These are phyloP conservation scores for Colletotrichum somersetense DNA, from an alignment of 2,329 filamentous ascomycete species.

Conservation along the genomic window DNA sequence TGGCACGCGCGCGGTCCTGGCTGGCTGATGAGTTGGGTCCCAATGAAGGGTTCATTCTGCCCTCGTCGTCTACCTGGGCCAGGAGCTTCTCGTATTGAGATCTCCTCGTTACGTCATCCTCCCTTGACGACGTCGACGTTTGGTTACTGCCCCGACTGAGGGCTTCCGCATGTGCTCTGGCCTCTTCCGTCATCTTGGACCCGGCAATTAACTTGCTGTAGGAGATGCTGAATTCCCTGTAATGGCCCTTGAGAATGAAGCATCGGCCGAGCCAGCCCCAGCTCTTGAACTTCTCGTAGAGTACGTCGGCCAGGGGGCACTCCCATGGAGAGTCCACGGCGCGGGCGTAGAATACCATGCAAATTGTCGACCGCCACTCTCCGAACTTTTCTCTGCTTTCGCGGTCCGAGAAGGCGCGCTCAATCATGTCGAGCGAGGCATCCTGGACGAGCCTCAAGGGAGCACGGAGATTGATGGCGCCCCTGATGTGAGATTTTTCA, in stretches of 20 bases:
- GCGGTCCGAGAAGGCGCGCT: slow-evolving; percentile 63
- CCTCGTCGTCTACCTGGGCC: slow-evolving; percentile 34
- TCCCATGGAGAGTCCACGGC: slow-evolving; percentile 64
- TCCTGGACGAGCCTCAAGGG: slow-evolving; percentile 63
- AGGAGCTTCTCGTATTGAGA: slow-evolving; percentile 28
- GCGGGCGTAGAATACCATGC: slow-evolving; percentile 66
- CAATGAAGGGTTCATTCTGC: slow-evolving; percentile 23
- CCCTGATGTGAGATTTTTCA: slow-evolving; percentile 64
- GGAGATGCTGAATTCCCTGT: slow-evolving; percentile 65
- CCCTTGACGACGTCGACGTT: neutral
- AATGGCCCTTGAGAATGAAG: slow-evolving; percentile 69
- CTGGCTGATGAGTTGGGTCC: slow-evolving; percentile 14
- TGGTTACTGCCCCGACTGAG: slow-evolving; percentile 14
- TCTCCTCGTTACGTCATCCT: slow-evolving; percentile 31
- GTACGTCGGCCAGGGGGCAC: slow-evolving; percentile 61
- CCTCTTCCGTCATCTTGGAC: slow-evolving; percentile 56
- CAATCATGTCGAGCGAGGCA: slow-evolving; percentile 64
- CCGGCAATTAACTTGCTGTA: slow-evolving; percentile 65
- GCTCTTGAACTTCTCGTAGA: slow-evolving; percentile 60
- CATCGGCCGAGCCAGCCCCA: slow-evolving; percentile 64
- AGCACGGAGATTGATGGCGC: slow-evolving; percentile 64
- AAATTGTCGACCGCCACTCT: slow-evolving; percentile 60
- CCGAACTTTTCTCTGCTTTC: slow-evolving; percentile 61
- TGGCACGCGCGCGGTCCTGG: slow-evolving; percentile 55
- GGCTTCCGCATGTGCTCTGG: slow-evolving; percentile 55